Base-by-base conservation (phyloP, 2,329 filamentous ascomycete species). In the Sphaerulina vaccinii region DNA sequence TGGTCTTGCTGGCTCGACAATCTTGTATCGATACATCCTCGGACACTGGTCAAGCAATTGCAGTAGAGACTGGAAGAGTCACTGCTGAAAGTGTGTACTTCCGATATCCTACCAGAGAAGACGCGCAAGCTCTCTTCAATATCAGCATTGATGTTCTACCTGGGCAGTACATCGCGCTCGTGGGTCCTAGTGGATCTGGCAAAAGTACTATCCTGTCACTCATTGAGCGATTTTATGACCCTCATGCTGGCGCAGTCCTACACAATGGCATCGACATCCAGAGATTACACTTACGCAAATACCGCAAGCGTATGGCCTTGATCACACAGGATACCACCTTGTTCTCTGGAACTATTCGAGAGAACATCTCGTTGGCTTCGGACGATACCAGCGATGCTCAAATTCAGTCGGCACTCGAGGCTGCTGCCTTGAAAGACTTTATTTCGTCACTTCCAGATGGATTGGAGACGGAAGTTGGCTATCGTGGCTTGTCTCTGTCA, bases 391-490 rank as follows among this genome's bases (percentile, higher is more conserved):
- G 81, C 39, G 78, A 73, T 8, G 84, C 87, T 40, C 82, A 88
- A 35, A 76, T 84, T 56, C 79, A 81, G 48, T 85, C 85, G 0
- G 88, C 84, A 63, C 77, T 77, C 49, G 70, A 85, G 11, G 85
- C 85, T 33, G 86, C 86, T 62, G 85, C 88, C 56, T 84, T n/a
- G n/a, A n/a, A 88, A 68, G 82, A 88, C 21, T 81, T 80, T 21
- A 84, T 89, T 58, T 69, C 73, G 48, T 70, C 75, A 1, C 70
- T 89, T 13, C 84, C 84, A 0, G 70, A 84, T 11, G 83, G 84
- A 0, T 88, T 88, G 63, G 70, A 85, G 10, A 87, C 84, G 0
- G 65, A 67, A n/a, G 69, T 66, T 53, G 71, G 71, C 5, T 60
- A 66, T 8, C 69, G 67, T 29, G 71, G 71, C 9, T 69, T 63